Base-by-base conservation (phyloP, 2,329 filamentous ascomycete species). In the Neofusicoccum sp. region DNA sequence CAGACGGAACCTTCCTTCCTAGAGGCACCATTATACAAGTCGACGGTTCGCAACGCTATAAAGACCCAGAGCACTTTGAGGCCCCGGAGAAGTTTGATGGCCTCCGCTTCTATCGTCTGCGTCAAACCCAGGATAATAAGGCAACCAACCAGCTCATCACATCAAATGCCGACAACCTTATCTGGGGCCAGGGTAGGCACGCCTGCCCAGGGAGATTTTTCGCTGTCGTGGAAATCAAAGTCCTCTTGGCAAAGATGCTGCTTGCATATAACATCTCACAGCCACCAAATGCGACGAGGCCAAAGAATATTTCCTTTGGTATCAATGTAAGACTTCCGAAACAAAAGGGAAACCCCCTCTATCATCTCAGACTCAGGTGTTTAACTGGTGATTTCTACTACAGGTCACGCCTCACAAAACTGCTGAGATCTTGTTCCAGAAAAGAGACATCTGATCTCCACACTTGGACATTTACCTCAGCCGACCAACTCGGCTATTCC, bases 191-290 rank as follows among this genome's bases (percentile, higher is more conserved):
- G 44, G 71, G 71, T 2, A 53, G 64, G 2, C 70, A 73, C 58
- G 68, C 70, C 0, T 73, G 71, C 33, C 70, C 71, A 1, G 71
- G 71, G 0, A 62, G 71, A 3, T 72, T 72, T 62, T 73, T 73
- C 20, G 71, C 71, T 1, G 56, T 63, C 4, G 68, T 68, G 34
- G 69, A 73, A 60, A 72, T 73, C 44, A 73, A 73, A 61, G 67
- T 72, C 64, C 66, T 72, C 12, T 26, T 73, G 2, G 67, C 68
- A n/a, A 62, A 67, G 14, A 47, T 68, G 38, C 28, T 73, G 3
- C 53, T 70, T 8, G 61, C 67, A 16, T 73, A 70, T 45, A 69
- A 73, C 48, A 62, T 73, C 20, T 20, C 20, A 20, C 20, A 20
- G 20, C 20, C 20, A 20, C 20, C 20, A 20, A 20, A 20, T 20